phyloP scores from a whole-genome alignment of 805 yeast species.

The Barnettozyma populi region DNA sequence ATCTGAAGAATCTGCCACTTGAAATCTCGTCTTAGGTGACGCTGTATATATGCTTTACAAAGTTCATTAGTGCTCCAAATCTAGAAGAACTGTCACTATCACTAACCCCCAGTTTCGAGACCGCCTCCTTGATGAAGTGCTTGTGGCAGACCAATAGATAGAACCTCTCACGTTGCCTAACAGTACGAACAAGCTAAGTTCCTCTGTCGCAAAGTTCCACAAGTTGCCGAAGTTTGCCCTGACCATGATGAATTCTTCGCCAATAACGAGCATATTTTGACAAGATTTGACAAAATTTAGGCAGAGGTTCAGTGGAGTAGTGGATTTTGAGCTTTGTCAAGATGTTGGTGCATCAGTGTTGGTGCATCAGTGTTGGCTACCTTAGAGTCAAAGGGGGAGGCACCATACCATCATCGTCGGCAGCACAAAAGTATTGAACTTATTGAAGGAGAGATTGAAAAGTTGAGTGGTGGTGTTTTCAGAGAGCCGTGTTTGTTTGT shows the following conservation, averaged over 20 bases:
- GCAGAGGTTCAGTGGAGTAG: too few species aligned
- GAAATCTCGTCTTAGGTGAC: not conserved
- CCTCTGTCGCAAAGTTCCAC: not conserved
- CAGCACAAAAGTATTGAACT: not conserved
- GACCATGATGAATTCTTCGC: not conserved
- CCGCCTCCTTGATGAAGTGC: not conserved
- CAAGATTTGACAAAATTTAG: too few species aligned
- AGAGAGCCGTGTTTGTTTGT: not conserved
- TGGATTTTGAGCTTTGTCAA: not conserved
- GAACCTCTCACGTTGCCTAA: not conserved
- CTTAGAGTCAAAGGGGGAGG: not conserved
- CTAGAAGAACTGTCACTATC: not conserved
- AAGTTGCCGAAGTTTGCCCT: not conserved
- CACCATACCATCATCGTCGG: not conserved
- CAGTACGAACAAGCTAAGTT: not conserved
- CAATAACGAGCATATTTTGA: not conserved
- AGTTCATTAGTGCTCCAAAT: not conserved
- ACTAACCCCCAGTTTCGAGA: not conserved
- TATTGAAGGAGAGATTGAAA: not conserved
- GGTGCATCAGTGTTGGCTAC: too few species aligned
- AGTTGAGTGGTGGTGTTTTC: not conserved
- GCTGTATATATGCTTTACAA: not conserved
- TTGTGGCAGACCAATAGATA: not conserved
- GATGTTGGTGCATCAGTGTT: not conserved
- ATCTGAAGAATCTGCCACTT: not conserved